phyloP scores from a whole-genome alignment of 2,329 filamentous ascomycete genomes.

The Chaetomiaceae sp. region DNA sequence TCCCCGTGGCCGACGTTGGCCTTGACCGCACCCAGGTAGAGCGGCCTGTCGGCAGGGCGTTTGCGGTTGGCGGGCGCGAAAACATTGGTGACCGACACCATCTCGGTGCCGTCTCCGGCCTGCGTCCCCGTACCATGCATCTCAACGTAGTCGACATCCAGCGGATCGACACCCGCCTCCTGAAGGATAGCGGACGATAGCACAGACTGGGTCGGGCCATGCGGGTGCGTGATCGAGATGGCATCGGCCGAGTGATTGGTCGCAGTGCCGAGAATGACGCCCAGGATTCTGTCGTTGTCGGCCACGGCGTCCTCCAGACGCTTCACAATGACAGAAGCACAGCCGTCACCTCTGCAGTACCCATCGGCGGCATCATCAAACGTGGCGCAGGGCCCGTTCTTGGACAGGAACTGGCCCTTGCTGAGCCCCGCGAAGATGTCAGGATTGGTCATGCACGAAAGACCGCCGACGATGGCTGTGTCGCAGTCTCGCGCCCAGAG shows the following conservation, averaged over 20 bases:
- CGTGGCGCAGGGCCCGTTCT: slow-evolving; percentile 70
- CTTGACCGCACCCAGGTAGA: slow-evolving; percentile 59
- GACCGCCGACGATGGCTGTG: slow-evolving; percentile 71
- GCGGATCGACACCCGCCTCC: slow-evolving; percentile 66
- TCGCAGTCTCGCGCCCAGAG: slow-evolving; percentile 73
- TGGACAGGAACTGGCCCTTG: slow-evolving; percentile 71
- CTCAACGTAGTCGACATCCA: slow-evolving; percentile 76
- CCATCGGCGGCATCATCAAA: slow-evolving; percentile 77
- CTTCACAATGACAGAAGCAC: slow-evolving; percentile 71
- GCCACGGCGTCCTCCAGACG: slow-evolving; percentile 69
- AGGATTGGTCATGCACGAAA: slow-evolving; percentile 73
- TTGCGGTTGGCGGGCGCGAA: slow-evolving; percentile 44
- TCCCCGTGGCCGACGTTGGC: slow-evolving; percentile 59
- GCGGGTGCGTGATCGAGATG: slow-evolving; percentile 77
- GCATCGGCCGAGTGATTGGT: slow-evolving; percentile 81
- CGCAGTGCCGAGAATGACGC: slow-evolving; percentile 64
- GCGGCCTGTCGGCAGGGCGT: slow-evolving; percentile 42
- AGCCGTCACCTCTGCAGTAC: slow-evolving; percentile 74
- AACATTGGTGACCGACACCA: slow-evolving; percentile 62
- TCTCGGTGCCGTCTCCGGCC: slow-evolving; percentile 76
- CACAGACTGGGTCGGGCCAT: slow-evolving; percentile 67
- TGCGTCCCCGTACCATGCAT: slow-evolving; percentile 89
- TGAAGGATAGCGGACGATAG: slow-evolving; percentile 66
- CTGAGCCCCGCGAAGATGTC: slow-evolving; percentile 73
- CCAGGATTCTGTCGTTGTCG: slow-evolving; percentile 72